Base-by-base conservation (phyloP, 140 eudicot genomes). In the Senecio squalidus region DNA sequence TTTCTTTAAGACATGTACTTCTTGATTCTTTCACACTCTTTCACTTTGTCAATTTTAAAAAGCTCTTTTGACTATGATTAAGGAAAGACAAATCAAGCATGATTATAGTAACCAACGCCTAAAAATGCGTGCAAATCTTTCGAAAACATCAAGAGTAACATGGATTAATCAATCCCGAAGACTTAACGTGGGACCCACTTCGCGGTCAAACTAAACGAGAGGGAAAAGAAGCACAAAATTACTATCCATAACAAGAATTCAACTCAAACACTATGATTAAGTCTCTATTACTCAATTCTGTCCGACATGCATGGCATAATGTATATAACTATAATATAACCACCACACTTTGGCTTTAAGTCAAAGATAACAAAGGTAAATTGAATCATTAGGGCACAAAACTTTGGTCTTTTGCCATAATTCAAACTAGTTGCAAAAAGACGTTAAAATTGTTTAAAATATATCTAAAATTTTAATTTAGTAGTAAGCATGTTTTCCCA, bases 311-410 rank as follows among this genome's bases (percentile, higher is more conserved):
- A 77, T 77, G 83, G 72, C 55, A 62, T 56, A 59, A 51, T 64
- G 66, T 31, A 49, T 6, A 31, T 43, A 52, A 74, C 45, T 65
- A 74, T 62, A 69, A 43, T 72, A 63, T 54, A 67, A 58, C 70
- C 47, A 64, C 72, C 47, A n/a, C n/a, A n/a, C 81, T 79, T 79
- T 65, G 66, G 81, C 81, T 79, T 79, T 36, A 79, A 79, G 85
- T 79, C 81, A 79, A 79, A 79, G 81, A 56, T 62, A 70, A 67
- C 75, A 71, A 71, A 62, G 72, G 70, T 60, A n/a, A 49, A 73
- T 40, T 55, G 51, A 73, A 78, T 77, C 76, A 77, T 77, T 55
- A 62, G 56, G 67, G 56, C 69, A 68, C 79, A 72, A 51, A 55
- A 56, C 60, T 66, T 60, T 60, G 25, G 46, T 36, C 68, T 77